Evolutionary conservation across 345 rosid species (phyloP).

Genomic region (Viola odorata): DNA sequence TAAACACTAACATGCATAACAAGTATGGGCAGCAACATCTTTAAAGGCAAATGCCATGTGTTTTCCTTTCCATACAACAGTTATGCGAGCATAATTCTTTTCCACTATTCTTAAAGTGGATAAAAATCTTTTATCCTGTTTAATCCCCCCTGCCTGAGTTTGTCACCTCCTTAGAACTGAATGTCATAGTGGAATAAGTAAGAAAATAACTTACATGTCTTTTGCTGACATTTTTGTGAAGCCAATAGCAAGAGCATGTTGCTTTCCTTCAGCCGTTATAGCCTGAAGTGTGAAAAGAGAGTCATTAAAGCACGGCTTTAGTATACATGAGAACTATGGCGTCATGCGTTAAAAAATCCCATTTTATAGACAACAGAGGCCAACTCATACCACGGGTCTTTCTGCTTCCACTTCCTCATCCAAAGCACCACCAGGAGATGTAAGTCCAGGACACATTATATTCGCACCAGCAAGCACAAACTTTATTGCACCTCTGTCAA

Average conservation of each 20-base stretch:
- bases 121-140: no score
- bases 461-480: slow-evolving; percentile 97
- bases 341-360: not conserved
- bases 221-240: slow-evolving; percentile 98
- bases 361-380: not conserved
- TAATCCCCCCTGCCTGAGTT: no score
- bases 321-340: not conserved
- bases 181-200: not conserved
- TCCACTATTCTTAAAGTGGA: no score
- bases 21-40: no score
- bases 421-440: slow-evolving; percentile 92
- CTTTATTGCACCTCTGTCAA: slow-evolving; percentile 94
- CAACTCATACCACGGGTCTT: slow-evolving; percentile 76
- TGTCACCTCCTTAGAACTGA: no score
- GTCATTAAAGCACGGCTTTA: not conserved
- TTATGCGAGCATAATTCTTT: no score
- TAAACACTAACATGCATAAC: no score
- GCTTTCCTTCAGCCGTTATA: slow-evolving; percentile 98
- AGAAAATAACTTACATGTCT: slow-evolving; percentile 68
- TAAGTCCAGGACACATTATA: slow-evolving; percentile 99
- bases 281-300: slow-evolving; percentile 43
- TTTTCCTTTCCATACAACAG: no score
- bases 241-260: slow-evolving; percentile 96
- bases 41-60: no score
- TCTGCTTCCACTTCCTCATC: slow-evolving; percentile 89